A percentile compares a stretch with the other conserved stretches of the same genome.
Evolutionary conservation across 176 grass and related monocot genomes (phyloP).

Genomic region (Pontederia paniculata): DNA sequence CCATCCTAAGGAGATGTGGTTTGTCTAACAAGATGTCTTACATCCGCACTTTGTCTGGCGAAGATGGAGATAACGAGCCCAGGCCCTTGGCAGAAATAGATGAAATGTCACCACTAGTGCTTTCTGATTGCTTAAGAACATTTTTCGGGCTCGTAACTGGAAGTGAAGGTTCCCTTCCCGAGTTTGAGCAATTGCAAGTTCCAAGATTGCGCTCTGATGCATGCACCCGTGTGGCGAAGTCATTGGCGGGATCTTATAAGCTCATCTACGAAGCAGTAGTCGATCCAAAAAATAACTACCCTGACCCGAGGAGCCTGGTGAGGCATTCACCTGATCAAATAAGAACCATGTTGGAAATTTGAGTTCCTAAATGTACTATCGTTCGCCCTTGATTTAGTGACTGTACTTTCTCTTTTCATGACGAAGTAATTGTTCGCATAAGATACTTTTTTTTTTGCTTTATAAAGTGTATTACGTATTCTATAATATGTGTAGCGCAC

Average conservation of each 20-base stretch:
- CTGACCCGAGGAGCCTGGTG: slow-evolving; percentile 60
- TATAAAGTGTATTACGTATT: no score
- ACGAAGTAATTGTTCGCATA: no score
- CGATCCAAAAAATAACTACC: slow-evolving; percentile 84
- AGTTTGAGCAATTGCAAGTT: slow-evolving; percentile 84
- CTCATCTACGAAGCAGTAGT: slow-evolving; percentile 59
- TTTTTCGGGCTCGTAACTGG: slow-evolving; percentile 71
- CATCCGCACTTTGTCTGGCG: slow-evolving; percentile 39
- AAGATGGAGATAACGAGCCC: slow-evolving; percentile 17
- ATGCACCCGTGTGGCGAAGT: slow-evolving; percentile 47
- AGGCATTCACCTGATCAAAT: slow-evolving; percentile 89
- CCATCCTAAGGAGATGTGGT: slow-evolving; percentile 53
- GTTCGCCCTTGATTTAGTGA: no score
- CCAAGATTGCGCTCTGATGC: slow-evolving; percentile 71
- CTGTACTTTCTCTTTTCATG: no score
- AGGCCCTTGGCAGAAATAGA: slow-evolving; percentile 45
- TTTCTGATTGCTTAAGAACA: slow-evolving; percentile 69
- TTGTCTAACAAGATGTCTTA: slow-evolving; percentile 66
- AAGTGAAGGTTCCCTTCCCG: slow-evolving; percentile 77
- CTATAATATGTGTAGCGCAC: no score
- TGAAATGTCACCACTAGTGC: slow-evolving; percentile 49
- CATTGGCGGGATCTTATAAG: slow-evolving; percentile 57
- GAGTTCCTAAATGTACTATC: slow-evolving; percentile 7
- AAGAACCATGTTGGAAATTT: slow-evolving; percentile 87
- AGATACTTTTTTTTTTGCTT: no score